A percentile compares a stretch with the other conserved stretches of the same genome.
phyloP scores from a whole-genome alignment of 2,329 filamentous ascomycete genomes.

The Nectriaceae sp. region DNA sequence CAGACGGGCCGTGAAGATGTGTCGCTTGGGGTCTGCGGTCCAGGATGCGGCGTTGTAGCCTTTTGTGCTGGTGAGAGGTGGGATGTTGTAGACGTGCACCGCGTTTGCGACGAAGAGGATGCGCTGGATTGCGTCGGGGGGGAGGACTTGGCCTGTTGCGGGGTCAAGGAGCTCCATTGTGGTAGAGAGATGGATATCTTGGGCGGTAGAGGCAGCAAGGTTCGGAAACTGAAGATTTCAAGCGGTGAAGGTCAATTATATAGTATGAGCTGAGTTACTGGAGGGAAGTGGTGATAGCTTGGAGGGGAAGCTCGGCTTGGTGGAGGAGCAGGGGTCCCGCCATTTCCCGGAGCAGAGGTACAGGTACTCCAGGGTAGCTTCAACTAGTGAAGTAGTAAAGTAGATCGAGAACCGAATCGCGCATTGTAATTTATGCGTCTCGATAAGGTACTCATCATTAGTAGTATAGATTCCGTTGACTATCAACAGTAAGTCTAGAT shows the following conservation, averaged over 20 bases:
- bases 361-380: no score
- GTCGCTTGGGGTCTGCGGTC: conserved; percentile 69
- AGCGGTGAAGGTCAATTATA: no score
- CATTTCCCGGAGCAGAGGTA: no score
- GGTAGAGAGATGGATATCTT: background rate
- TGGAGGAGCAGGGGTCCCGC: background rate
- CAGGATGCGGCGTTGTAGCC: conserved; percentile 78
- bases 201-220: no score
- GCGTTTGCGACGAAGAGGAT: conserved; percentile 74
- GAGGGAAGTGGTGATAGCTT: background rate
- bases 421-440: no score
- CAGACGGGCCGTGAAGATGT: conserved; percentile 84
- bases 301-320: background rate
- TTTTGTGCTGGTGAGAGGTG: conserved; percentile 74
- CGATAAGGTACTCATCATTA: no score
- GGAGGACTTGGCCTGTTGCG: conserved; percentile 67
- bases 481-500: no score
- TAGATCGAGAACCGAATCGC: no score
- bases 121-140: conserved; percentile 78
- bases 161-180: conserved; percentile 69
- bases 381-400: no score
- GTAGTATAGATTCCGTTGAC: no score
- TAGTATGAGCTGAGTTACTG: no score
- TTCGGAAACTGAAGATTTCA: no score
- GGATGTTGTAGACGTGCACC: conserved; percentile 87